Percentiles rank a stretch among this genome's conserved stretches.
phyloP scores from a whole-genome alignment of 2,329 filamentous ascomycete species.

The Penicillium glabrum region DNA sequence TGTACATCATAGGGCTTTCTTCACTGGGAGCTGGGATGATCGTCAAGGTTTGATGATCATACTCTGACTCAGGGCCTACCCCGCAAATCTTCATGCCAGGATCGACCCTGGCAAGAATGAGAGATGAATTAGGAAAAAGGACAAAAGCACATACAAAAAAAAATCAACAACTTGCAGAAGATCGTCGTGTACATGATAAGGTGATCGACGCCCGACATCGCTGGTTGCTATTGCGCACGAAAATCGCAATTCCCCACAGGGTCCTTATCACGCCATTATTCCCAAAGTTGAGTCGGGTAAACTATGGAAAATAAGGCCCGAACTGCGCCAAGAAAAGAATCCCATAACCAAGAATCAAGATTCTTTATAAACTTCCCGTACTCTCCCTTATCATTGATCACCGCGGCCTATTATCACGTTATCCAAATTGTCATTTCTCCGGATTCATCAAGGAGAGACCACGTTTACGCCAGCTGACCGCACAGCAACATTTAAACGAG shows the following conservation, averaged over 20 bases:
- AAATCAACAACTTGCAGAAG: background rate
- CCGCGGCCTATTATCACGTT: background rate
- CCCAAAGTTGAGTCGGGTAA: background rate
- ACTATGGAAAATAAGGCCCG: background rate
- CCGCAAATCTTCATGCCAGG: conserved; percentile 12
- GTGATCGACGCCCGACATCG: conserved; percentile 21
- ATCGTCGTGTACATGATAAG: background rate
- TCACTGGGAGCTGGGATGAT: conserved; percentile 7
- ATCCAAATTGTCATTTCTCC: background rate
- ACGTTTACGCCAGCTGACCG: background rate
- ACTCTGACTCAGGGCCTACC: conserved; percentile 7
- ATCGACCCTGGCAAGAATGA: background rate
- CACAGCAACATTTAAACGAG: background rate
- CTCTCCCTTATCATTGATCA: background rate
- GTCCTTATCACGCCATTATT: conserved; percentile 9
- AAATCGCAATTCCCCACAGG: background rate
- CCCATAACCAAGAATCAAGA: no score
- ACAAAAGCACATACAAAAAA: background rate
- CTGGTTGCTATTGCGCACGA: background rate
- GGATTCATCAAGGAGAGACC: background rate
- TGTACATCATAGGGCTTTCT: background rate
- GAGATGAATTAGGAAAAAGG: background rate
- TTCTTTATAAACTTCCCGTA: background rate
- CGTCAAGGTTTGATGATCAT: conserved; percentile 16
- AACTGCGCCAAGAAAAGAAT: background rate